These are phyloP conservation scores for Boletus bicolor DNA, from an alignment of 768 basidiomycete species.

Conservation along the genomic window DNA sequence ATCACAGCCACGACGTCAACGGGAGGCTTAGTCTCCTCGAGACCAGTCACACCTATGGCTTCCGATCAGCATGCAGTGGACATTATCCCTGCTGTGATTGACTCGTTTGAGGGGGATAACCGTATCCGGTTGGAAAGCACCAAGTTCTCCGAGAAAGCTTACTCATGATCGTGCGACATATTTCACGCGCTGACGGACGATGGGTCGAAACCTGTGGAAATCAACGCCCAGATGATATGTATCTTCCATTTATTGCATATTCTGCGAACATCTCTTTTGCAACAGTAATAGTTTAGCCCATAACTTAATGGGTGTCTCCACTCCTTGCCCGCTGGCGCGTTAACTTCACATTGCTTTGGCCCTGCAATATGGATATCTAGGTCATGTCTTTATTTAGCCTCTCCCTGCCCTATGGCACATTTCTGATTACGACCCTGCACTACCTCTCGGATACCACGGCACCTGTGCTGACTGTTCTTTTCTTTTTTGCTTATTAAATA, in stretches of 20 bases:
- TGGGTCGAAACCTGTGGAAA: not conserved
- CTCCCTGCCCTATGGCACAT: conserved; percentile 4
- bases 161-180: conserved; percentile 35
- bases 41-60: conserved; percentile 66
- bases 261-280: conserved; percentile 17
- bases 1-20: conserved; percentile 75
- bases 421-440: conserved; percentile 11
- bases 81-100: conserved; percentile 40
- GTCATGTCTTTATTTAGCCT: conserved; percentile 8
- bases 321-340: conserved; percentile 8
- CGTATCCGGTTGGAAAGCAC: conserved; percentile 39
- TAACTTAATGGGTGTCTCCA: conserved; percentile 16
- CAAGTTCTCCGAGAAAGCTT: conserved; percentile 47
- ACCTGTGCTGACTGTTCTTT: conserved; percentile 4
- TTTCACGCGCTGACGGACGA: not conserved
- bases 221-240: conserved; percentile 15
- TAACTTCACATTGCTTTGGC: conserved; percentile 5
- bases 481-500: conserved; percentile 1
- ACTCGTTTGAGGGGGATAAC: conserved; percentile 41
- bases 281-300: conserved; percentile 19
- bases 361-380: conserved; percentile 13
- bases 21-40: conserved; percentile 64
- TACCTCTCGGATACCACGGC: conserved; percentile 26
- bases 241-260: conserved; percentile 25
- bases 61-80: conserved; percentile 43